Evolutionary conservation across 2,329 filamentous ascomycete species (phyloP).

Genomic region (Stenocarpella maydis): DNA sequence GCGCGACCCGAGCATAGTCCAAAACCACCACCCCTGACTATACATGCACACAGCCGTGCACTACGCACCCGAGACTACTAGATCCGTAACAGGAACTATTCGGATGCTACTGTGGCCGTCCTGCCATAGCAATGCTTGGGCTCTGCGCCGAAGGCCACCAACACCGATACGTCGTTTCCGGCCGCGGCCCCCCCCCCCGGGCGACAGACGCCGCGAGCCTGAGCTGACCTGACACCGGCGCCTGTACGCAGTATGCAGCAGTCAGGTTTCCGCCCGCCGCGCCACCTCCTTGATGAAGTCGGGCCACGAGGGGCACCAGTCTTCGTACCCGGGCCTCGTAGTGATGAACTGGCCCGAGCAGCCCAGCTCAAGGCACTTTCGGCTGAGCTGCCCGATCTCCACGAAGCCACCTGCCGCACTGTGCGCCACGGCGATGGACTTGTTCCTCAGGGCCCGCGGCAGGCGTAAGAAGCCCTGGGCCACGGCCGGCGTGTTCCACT

Average conservation of each 20-base stretch:
- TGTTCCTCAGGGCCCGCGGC: constrained; percentile 28
- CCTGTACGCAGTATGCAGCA: not conserved
- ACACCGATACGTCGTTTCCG: not conserved
- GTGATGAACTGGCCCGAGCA: constrained; percentile 39
- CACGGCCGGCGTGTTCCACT: constrained; percentile 37
- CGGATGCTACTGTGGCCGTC: not conserved
- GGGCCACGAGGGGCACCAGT: constrained; percentile 38
- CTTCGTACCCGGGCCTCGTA: constrained; percentile 35
- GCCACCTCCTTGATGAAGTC: constrained; percentile 36
- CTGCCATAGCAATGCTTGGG: not conserved
- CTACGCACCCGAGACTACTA: not conserved
- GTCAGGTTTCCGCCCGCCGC: constrained; percentile 19
- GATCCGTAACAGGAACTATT: not conserved
- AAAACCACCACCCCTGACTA: not conserved
- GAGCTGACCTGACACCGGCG: not conserved
- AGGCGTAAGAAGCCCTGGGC: constrained; percentile 35
- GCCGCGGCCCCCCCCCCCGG: not conserved
- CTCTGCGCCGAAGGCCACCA: not conserved
- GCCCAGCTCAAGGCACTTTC: constrained; percentile 31
- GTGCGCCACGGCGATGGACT: constrained; percentile 38
- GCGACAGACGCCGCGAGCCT: not conserved
- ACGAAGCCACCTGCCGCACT: constrained; percentile 27
- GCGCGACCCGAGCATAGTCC: not conserved
- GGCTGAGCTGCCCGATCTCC: constrained; percentile 30
- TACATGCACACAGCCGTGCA: not conserved